phyloP scores from a whole-genome alignment of 257 asterid genomes.

The Verbascum thapsus region DNA sequence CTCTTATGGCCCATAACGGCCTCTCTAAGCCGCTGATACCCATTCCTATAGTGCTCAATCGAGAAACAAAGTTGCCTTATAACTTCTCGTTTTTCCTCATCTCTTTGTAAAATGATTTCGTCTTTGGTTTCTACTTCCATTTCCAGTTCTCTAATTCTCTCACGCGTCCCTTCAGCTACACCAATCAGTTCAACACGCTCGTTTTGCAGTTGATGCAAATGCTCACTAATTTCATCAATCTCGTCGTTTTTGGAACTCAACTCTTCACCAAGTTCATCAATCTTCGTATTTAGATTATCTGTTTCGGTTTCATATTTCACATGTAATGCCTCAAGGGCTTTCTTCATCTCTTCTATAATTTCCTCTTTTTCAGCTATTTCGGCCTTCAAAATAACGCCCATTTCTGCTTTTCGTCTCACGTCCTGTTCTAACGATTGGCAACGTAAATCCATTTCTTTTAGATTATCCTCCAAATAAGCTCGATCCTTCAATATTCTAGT shows the following conservation, averaged over 20 bases:
- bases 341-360: conserved; percentile 46
- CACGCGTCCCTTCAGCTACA: too few species aligned
- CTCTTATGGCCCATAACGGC: conserved; percentile 50
- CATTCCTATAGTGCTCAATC: conserved; percentile 73
- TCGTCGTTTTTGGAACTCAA: conserved; percentile 44
- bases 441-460: conserved; percentile 56
- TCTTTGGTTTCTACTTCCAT: conserved; percentile 56
- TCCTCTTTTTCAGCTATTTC: too few species aligned
- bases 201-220: conserved; percentile 64
- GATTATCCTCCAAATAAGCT: conserved; percentile 59
- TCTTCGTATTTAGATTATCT: conserved; percentile 38
- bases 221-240: conserved; percentile 57
- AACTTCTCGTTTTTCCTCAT: conserved; percentile 86
- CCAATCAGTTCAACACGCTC: conserved; percentile 47
- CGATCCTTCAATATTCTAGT: conserved; percentile 37
- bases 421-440: conserved; percentile 65
- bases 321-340: conserved; percentile 34
- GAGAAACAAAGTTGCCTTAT: conserved; percentile 90
- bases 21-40: conserved; percentile 67
- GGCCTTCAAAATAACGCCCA: too few species aligned
- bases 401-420: conserved; percentile 46
- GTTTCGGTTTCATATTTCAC: conserved; percentile 41
- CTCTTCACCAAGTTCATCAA: conserved; percentile 38
- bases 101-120: conserved; percentile 57
- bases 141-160: conserved; percentile 59